A percentile compares a stretch with the other conserved stretches of the same genome.
These are phyloP conservation scores for Fusarium metavorans DNA, from an alignment of 2,329 filamentous ascomycete species.

Conservation along the genomic window DNA sequence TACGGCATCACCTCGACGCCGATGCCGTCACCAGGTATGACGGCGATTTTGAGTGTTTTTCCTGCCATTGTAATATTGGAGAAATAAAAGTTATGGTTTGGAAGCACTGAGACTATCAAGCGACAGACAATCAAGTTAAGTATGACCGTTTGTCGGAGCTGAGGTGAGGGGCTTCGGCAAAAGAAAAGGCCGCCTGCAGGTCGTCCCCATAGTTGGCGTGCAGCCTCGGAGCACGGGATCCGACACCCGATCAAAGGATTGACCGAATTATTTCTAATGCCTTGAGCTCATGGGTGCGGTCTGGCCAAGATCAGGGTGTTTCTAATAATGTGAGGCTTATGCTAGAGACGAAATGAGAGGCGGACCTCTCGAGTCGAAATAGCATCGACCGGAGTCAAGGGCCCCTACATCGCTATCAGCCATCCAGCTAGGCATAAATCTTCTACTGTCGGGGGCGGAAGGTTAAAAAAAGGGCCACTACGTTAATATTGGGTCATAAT, in stretches of 20 bases:
- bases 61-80: constrained; percentile 48
- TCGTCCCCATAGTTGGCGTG: background rate
- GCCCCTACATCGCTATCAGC: background rate
- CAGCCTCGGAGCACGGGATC: background rate
- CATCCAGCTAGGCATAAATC: too few relatives aligned
- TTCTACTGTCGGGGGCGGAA: too few relatives aligned
- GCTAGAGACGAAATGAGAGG: background rate
- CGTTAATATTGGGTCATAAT: too few relatives aligned
- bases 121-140: too few relatives aligned
- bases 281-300: background rate
- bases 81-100: background rate
- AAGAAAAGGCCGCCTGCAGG: constrained; percentile 17
- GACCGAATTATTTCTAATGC: background rate
- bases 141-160: background rate
- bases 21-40: constrained; percentile 77
- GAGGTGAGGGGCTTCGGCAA: constrained; percentile 9
- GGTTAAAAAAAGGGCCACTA: too few relatives aligned
- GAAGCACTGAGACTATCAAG: background rate
- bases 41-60: constrained; percentile 61
- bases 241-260: background rate
- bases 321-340: background rate
- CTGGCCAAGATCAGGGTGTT: too few relatives aligned
- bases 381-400: background rate
- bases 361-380: background rate
- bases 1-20: constrained; percentile 75